phyloP scores from a whole-genome alignment of 768 basidiomycete species.

The Trametes punicea region DNA sequence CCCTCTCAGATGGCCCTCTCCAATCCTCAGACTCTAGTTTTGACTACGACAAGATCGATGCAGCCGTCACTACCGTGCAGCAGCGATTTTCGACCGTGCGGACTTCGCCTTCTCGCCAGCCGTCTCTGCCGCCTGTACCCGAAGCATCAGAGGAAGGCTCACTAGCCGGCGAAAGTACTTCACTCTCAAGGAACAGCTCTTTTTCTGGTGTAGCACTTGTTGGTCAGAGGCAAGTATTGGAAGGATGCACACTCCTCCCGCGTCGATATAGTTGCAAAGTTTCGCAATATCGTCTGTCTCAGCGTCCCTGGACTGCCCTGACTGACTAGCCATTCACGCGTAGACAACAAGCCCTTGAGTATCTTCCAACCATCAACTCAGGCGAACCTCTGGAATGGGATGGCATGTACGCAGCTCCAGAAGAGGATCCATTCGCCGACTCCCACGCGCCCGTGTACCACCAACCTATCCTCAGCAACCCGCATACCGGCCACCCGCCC shows the following conservation, averaged over 20 bases:
- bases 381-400: conserved; percentile 31
- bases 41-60: conserved; percentile 8
- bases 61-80: conserved; percentile 1
- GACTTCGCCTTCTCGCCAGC: conserved; percentile 18
- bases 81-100: conserved; percentile 8
- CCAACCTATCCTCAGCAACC: conserved; percentile 8
- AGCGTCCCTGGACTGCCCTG: not conserved
- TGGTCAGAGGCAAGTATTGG: conserved; percentile 4
- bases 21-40: conserved; percentile 1
- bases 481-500: conserved; percentile 7
- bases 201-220: conserved; percentile 15
- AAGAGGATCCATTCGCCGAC: conserved; percentile 32
- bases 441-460: conserved; percentile 8
- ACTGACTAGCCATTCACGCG: not conserved
- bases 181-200: conserved; percentile 21
- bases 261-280: no score
- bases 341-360: conserved; percentile 1
- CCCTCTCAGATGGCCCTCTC: conserved; percentile 6
- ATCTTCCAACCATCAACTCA: conserved; percentile 33
- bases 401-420: conserved; percentile 5
- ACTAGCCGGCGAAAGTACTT: conserved; percentile 16
- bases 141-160: conserved; percentile 27
- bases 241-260: no score
- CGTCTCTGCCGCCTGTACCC: conserved; percentile 23
- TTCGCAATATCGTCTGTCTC: no score